phyloP scores from a whole-genome alignment of 345 rosid genomes.

The Anastatica hierochuntica region DNA sequence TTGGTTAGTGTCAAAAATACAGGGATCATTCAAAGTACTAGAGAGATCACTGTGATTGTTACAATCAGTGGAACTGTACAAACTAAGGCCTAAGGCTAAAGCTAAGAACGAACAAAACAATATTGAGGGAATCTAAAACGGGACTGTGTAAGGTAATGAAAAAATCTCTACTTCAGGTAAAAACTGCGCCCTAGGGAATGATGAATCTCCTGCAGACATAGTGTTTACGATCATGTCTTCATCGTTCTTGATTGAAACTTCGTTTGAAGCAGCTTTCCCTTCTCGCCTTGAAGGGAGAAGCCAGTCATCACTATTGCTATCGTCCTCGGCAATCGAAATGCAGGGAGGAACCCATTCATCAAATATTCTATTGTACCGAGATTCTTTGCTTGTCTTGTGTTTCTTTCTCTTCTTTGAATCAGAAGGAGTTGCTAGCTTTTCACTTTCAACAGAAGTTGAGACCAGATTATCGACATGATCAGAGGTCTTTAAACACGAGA shows the following conservation, averaged over 20 bases:
- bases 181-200: constrained; percentile 31
- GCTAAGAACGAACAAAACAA: constrained; percentile 16
- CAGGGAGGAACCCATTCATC: constrained; percentile 40
- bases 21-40: neutral
- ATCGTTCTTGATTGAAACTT: neutral
- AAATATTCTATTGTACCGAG: constrained; percentile 23
- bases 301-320: neutral
- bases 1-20: too few relatives aligned
- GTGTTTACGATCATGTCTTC: neutral
- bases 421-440: neutral
- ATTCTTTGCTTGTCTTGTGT: constrained; percentile 8
- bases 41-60: constrained; percentile 3
- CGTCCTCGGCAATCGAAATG: neutral
- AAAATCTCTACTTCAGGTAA: constrained; percentile 36
- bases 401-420: neutral
- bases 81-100: too few relatives aligned
- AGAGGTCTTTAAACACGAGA: neutral
- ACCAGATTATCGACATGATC: neutral
- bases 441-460: neutral
- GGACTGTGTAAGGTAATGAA: constrained; percentile 56
- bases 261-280: neutral
- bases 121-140: constrained; percentile 25
- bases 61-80: constrained; percentile 19
- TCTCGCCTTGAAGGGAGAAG: neutral
- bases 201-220: neutral